Evolutionary conservation across 805 yeast species (phyloP), one percentile per base, ranked within the genome.

Genomic region (Pichia rugopelliculosa): DNA sequence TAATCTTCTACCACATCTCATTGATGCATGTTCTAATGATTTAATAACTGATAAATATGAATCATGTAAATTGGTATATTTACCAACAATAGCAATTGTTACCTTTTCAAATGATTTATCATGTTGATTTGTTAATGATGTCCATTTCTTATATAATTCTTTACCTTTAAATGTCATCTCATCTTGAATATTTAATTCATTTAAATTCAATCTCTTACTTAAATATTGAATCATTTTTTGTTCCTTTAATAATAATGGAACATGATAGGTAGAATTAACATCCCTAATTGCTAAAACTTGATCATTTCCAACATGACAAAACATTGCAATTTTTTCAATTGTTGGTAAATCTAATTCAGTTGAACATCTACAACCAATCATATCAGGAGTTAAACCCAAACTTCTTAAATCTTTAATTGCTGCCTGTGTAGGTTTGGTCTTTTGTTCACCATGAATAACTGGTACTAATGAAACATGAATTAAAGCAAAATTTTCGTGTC

Each of bases 341-440:
- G 96, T 89, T 55, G 89, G 80, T 49, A 70, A 69, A 60, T 86
- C 95, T 58, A 93, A 77, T 61, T 77, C 77, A 56, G 85, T 85
- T 45, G 87, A 76, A 74, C 99, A 93, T 73, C 99, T 82, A 74
- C 98, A 91, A 49, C 98, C 99, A 71, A 93, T 88, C 80, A 93
- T 84, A 68, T 93, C 98, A 20, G 98, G 98, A 36, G 83, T 80
- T 65, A 93, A 78, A 60, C 99, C 99, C 52, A 91, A 73, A 41
- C 96, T 86, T 71, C 99, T 84, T 69, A 93, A 77, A 68, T 93
- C 99, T 67, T 89, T 88, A 63, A 93, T 86, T 42, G 99, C 99
- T 54, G 98, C 99, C 73, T 93, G 99, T 12, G 99, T 93, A 50
- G 99, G 99, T 70, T 93, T 93, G 39, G 99, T 93, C 76, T 93